Conservation (phyloP, 805 yeast genomes). For the Saturnispora bothae region DNA sequence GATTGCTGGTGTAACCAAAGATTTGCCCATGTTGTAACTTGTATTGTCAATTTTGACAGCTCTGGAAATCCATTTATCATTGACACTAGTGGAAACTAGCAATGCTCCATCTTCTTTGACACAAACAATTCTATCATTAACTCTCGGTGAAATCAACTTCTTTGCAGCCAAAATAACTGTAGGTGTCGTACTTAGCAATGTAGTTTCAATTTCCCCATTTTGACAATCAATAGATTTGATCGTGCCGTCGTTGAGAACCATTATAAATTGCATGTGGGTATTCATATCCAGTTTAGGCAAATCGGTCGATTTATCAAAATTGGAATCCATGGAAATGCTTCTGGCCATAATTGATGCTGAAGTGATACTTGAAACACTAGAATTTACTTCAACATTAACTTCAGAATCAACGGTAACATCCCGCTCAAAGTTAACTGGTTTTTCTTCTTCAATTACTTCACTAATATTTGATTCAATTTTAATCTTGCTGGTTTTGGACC, state of each 20-base stretch:
- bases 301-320: slow-evolving; percentile 22
- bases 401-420: not conserved
- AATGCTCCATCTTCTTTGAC: slow-evolving; percentile 39
- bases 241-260: slow-evolving; percentile 43
- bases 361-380: not conserved
- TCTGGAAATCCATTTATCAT: slow-evolving; percentile 55
- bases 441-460: not conserved
- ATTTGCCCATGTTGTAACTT: slow-evolving; percentile 34
- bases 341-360: slow-evolving; percentile 8
- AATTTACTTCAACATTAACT: not conserved
- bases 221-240: slow-evolving; percentile 39
- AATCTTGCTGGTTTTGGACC: not conserved
- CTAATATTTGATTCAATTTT: not conserved
- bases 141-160: slow-evolving; percentile 57
- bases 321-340: slow-evolving; percentile 25
- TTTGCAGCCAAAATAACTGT: slow-evolving; percentile 39
- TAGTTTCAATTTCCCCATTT: slow-evolving; percentile 33
- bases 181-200: slow-evolving; percentile 19
- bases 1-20: slow-evolving; percentile 30
- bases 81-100: slow-evolving; percentile 53
- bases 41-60: slow-evolving; percentile 38
- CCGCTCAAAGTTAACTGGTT: too few relatives aligned
- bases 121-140: slow-evolving; percentile 60
- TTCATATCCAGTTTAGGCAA: slow-evolving; percentile 21
- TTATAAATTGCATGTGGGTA: slow-evolving; percentile 35